Base-by-base conservation (phyloP, 2,329 filamentous ascomycete genomes). In the Phyllachora maydis region DNA sequence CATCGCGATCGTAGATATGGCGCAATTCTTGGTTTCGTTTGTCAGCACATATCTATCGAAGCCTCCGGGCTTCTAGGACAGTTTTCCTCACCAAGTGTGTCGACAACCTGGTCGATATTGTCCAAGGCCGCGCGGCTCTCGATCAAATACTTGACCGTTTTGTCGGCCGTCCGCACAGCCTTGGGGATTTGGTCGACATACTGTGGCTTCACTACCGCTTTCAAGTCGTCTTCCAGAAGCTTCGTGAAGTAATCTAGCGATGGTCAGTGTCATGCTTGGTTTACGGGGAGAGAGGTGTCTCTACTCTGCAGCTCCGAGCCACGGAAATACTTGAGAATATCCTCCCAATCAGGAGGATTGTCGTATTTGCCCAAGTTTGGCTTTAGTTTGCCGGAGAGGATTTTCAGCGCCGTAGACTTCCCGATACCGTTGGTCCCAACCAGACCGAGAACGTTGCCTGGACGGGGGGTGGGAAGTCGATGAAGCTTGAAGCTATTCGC, bases 401-500 rank as follows among this genome's bases (percentile, higher is more conserved):
- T 93, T 63, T 98, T 98, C 49, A 98, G 59, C 6, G 88, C 90
- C n/a, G 88, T 98, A 58, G 82, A 93, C 69, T 98, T 98, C 53
- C 88, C 88, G 41, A 95, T 98, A 81, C 90, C 88, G 69, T 98
- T 98, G 40, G 88, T 95, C 49, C 88, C 90, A 21, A 98, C 90
- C 24, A 98, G 65, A 59, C 88, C 88, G 28, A 98, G 56, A 15
- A 98, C 90, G 46, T 95, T 81, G 32, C 88, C 88, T 16, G 88
- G 85, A 30, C 88, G 73, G 32, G 88, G 88, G 66, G 85, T 93
- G 28, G 90, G 88, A 43, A 95, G 64, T 39, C 90, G 73, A 53
- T 98, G 88, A 36, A 98, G 70, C 65, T 98, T 98, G 70, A 98
- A 98, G 58, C 83, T 93, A 65, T 98, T 98, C 49, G 88, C 85